Evolutionary conservation across 805 yeast genomes (phyloP).

Genomic region (Maudiozyma serrabonitensis): DNA sequence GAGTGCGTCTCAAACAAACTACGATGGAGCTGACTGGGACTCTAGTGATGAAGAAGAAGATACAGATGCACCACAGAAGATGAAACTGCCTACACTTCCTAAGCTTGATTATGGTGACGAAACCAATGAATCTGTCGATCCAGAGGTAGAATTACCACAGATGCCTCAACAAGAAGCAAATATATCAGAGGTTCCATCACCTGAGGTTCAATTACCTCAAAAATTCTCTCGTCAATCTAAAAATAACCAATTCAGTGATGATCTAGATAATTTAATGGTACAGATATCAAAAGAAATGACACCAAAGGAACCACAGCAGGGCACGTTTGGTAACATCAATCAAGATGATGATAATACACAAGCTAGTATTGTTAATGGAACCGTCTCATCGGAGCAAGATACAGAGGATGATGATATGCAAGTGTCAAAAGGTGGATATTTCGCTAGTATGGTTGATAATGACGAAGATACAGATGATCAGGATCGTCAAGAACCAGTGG

Average conservation of each 20-base stretch:
- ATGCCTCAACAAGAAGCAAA: background rate
- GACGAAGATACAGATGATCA: no score
- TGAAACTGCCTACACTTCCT: conserved; percentile 20
- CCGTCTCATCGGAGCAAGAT: background rate
- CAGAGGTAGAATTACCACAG: background rate
- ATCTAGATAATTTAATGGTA: conserved; percentile 23
- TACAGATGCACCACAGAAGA: background rate
- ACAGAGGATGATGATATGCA: conserved; percentile 7
- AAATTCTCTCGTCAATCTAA: background rate
- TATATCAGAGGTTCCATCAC: background rate
- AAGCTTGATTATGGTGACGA: conserved; percentile 14
- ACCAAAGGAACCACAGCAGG: conserved; percentile 7
- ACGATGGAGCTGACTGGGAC: conserved; percentile 36
- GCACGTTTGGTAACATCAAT: background rate
- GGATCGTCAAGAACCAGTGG: no score
- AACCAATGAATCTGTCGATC: background rate
- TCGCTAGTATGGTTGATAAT: conserved; percentile 7
- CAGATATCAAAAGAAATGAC: conserved; percentile 28
- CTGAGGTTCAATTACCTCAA: background rate
- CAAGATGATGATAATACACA: background rate
- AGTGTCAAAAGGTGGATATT: conserved; percentile 19
- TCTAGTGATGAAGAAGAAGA: conserved; percentile 19
- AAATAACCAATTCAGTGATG: conserved; percentile 17
- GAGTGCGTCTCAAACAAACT: conserved; percentile 32
- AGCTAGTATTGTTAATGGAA: background rate